Evolutionary conservation across 441 rosid genomes (phyloP), one percentile per base, ranked within the genome.

Genomic region (Flueggea neowawraea): DNA sequence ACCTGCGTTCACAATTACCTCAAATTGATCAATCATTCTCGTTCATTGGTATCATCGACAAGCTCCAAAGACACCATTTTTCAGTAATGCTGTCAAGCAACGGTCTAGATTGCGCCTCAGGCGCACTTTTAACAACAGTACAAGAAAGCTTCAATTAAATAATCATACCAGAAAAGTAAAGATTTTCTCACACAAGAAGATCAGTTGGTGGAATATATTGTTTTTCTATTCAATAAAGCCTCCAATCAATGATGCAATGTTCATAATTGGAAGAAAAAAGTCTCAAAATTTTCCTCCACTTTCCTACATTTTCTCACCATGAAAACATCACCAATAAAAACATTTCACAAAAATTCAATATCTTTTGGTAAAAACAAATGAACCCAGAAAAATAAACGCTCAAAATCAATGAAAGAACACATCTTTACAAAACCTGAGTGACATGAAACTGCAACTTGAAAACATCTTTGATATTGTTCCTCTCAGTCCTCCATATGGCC

Each of bases 391-490:
- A 54, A 50, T 17, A 39, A 66, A 22, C 31, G 12, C 4, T 3
- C 31, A n/a, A 8, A 57, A 32, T 49, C 16, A 56, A 15, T 33
- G 41, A 17, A 55, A 43, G 36, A 31, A 55, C 60, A 60, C 10
- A 6, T 14, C n/a, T 10, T 28, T 2, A 59, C 16, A 16, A 44
- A 57, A 88, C 96, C 84, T 87, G 91, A 80, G 93, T 87, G 44
- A 85, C 89, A 58, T 83, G 89, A 67, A 92, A 90, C 85, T 83
- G 89, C 60, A 92, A 73, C 72, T 84, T 88, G 82, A 90, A 88
- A 36, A 82, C 84, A 10, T 76, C 82, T 76, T 82, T 90, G 82
- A 88, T 76, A 84, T 69, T 86, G 82, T 81, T 82, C 90, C 76
- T 88, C 56, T 92, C 94, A 64, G 73, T 78, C 72, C 94, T 77